Conservation (phyloP, 1,284 basidiomycete species). For the Dichomitus squalens region DNA sequence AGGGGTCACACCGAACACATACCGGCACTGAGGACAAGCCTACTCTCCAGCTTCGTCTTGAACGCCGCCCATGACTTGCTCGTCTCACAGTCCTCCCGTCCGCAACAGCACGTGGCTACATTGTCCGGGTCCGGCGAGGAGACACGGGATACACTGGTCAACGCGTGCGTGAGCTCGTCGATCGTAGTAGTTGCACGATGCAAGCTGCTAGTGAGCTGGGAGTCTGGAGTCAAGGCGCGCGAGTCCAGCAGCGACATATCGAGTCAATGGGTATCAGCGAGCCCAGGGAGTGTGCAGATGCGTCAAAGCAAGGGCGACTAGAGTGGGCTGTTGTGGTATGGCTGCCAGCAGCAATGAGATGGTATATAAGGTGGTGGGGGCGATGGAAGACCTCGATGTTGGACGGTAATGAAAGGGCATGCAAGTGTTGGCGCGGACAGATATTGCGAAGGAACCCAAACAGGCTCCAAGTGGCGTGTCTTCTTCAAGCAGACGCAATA, state of each 20-base stretch:
- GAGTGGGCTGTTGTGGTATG: neutral
- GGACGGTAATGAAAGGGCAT: conserved; percentile 16
- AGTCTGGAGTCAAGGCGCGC: conserved; percentile 51
- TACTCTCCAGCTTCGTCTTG: conserved; percentile 71
- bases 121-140: conserved; percentile 65
- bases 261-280: conserved; percentile 1
- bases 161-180: conserved; percentile 73
- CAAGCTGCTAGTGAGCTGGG: conserved; percentile 57
- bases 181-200: conserved; percentile 67
- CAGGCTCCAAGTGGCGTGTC: neutral
- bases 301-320: neutral
- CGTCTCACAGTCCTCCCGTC: conserved; percentile 63
- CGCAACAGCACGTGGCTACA: conserved; percentile 62
- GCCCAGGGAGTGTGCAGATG: neutral
- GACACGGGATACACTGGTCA: conserved; percentile 69
- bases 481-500: neutral
- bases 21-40: conserved; percentile 85
- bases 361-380: conserved; percentile 10
- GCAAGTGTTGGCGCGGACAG: conserved; percentile 11
- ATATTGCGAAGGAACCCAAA: neutral
- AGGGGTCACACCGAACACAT: conserved; percentile 30
- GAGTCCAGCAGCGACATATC: conserved; percentile 28
- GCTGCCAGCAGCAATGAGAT: conserved; percentile 21
- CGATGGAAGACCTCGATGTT: conserved; percentile 3
- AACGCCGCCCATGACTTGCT: conserved; percentile 63